Percentiles rank a stretch among this genome's conserved stretches.
phyloP scores from a whole-genome alignment of 176 grass and related monocot species.

The Cenchrus americanus region DNA sequence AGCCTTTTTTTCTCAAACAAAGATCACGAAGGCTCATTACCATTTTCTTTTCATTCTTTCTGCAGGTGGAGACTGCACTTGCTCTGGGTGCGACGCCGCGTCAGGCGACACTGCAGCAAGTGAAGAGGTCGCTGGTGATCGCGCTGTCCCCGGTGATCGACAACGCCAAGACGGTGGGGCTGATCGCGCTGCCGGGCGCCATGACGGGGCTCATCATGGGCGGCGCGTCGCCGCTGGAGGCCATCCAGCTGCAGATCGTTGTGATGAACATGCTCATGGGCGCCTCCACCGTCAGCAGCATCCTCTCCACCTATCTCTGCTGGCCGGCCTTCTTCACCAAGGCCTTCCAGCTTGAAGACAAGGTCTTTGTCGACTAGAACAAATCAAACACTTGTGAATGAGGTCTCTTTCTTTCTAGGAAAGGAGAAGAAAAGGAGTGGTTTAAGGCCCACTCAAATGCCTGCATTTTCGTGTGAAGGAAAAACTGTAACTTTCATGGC shows the following conservation, averaged over 20 bases:
- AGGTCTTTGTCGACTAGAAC: conserved; percentile 57
- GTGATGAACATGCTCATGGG: conserved; percentile 92
- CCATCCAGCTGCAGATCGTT: conserved; percentile 86
- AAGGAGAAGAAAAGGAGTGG: background rate
- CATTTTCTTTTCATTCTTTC: background rate
- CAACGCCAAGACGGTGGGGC: conserved; percentile 77
- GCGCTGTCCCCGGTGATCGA: conserved; percentile 64
- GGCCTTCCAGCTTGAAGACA: conserved; percentile 71
- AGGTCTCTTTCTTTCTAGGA: background rate
- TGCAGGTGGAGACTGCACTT: conserved; percentile 83
- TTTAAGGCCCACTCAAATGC: background rate
- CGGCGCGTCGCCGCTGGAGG: conserved; percentile 72
- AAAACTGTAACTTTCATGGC: background rate
- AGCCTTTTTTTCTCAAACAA: too few relatives aligned
- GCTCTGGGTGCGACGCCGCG: conserved; percentile 81
- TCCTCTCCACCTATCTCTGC: conserved; percentile 81
- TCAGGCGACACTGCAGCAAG: conserved; percentile 79
- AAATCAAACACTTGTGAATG: background rate
- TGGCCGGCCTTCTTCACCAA: conserved; percentile 90
- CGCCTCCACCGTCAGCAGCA: conserved; percentile 79
- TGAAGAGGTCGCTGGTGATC: conserved; percentile 59
- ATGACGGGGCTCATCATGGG: conserved; percentile 90
- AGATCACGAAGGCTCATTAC: background rate
- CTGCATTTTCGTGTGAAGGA: background rate
- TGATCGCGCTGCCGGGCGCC: conserved; percentile 76